Evolutionary conservation across 2,329 filamentous ascomycete genomes (phyloP), one percentile per base, ranked within the genome.

Genomic region (Westerdykella ornata): DNA sequence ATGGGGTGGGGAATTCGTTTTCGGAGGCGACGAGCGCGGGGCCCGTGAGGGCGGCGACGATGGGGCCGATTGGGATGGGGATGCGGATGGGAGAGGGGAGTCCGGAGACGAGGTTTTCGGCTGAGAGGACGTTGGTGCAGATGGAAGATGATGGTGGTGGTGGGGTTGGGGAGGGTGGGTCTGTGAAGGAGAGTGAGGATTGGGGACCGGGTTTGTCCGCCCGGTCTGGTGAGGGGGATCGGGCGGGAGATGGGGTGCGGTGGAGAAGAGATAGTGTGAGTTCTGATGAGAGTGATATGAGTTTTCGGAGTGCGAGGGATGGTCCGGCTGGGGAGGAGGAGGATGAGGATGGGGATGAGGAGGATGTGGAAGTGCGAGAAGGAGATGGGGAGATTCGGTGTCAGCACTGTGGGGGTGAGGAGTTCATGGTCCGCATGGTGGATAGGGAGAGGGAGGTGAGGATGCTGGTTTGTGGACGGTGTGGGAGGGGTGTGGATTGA

Each of bases 401-500:
- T 53, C 66, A 69, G 16, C 51, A 60, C 16, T 87, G 83, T 54
- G 73, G 74, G 4, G 73, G 76, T 1, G 73, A 65, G 15, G 78
- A 80, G 45, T 87, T 87, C 50, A 77, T 77, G 48, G 76, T 76
- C 1, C 78, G 74, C 49, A 77, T 72, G 3, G 72, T 69, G 19
- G 73, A 72, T 6, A 70, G 68, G 39, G 75, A 79, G 55, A 72
- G 69, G 9, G 72, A 69, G 37, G 72, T 70, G 44, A 76, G 79
- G 56, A 72, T 70, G 45, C 62, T 85, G 48, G 71, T 81, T n/a
- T 86, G 82, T 60, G 73, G 73, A 28, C 72, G 69, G 35, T 86
- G 73, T 51, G 65, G 59, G 31, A 52, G 30, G n/a, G 30, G 30
- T 33, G 30, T 33, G 3, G 30, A 33, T 32, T 33, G 7, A 26